These are phyloP conservation scores for Candida neerlandica DNA, from an alignment of 1,139 yeast species.

Conservation along the genomic window DNA sequence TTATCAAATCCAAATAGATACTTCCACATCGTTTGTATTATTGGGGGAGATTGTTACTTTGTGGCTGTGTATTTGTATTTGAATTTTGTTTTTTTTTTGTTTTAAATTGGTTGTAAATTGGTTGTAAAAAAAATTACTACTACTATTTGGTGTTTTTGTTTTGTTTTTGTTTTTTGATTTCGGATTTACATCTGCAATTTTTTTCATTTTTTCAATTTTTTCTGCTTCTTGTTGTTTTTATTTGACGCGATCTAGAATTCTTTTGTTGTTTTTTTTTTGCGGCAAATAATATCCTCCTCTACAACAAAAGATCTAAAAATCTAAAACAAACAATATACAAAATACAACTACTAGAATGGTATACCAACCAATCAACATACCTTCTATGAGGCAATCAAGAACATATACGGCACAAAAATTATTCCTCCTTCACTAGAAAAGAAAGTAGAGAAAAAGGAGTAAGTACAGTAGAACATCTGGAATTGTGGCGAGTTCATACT, in stretches of 20 bases:
- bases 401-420: too few species aligned
- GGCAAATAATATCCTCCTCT: background rate
- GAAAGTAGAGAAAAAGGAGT: too few species aligned
- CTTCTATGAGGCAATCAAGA: too few species aligned
- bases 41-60: too few species aligned
- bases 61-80: background rate
- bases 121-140: slow-evolving; percentile 1
- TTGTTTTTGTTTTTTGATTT: background rate
- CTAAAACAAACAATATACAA: too few species aligned
- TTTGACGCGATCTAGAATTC: background rate
- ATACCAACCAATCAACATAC: too few species aligned
- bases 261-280: background rate
- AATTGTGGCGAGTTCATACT: background rate
- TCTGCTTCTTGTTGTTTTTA: background rate
- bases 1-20: slow-evolving; percentile 16
- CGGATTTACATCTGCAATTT: background rate
- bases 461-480: background rate
- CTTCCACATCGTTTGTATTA: slow-evolving; percentile 9
- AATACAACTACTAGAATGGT: too few species aligned
- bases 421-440: too few species aligned
- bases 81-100: background rate
- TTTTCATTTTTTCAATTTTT: background rate
- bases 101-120: slow-evolving; percentile 3
- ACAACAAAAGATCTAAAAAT: background rate
- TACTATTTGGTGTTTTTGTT: background rate